A percentile compares a stretch with the other conserved stretches of the same genome.
Evolutionary conservation across 345 rosid genomes (phyloP).

Genomic region (Raphanus raphanistrum): DNA sequence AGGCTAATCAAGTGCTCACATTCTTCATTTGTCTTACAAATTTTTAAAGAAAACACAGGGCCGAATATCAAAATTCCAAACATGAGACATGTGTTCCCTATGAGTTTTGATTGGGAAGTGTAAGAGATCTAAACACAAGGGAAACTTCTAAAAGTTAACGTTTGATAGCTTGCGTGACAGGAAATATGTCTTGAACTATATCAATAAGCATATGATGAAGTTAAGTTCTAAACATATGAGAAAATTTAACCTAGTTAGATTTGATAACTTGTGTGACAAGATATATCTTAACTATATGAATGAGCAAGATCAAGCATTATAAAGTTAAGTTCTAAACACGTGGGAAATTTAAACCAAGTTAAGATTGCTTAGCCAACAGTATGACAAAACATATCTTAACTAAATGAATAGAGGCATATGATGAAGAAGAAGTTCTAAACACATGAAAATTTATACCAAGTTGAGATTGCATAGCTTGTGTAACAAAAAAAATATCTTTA

Average conservation of each 20-base stretch:
- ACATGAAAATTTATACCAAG: no score
- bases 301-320: background rate
- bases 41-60: constrained; percentile 1
- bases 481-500: no score
- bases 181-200: background rate
- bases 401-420: no score
- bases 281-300: background rate
- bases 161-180: background rate
- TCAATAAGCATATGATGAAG: background rate
- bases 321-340: background rate
- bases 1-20: constrained; percentile 72
- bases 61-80: background rate
- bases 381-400: no score
- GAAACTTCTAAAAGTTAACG: background rate
- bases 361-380: no score
- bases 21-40: constrained; percentile 59
- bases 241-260: background rate
- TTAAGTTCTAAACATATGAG: background rate
- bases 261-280: constrained; percentile 19
- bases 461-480: no score
- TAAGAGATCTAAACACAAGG: background rate
- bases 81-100: background rate
- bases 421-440: no score
- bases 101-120: background rate
- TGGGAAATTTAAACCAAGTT: no score